Evolutionary conservation across 345 rosid species (phyloP).

Genomic region (Aurinia saxatilis): DNA sequence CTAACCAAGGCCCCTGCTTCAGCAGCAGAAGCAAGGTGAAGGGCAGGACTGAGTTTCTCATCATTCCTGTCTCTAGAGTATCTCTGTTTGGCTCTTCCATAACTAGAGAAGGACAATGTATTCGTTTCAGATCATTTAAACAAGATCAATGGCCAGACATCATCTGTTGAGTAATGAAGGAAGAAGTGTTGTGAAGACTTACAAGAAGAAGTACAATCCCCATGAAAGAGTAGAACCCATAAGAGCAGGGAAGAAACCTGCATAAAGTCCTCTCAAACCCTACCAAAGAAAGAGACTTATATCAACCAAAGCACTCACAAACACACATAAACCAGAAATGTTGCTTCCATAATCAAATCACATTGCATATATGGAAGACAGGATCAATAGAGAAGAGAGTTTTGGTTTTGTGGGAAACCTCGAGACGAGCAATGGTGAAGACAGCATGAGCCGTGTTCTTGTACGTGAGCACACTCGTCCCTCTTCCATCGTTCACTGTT

Average conservation of each 20-base stretch:
- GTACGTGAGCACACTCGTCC: conserved; percentile 55
- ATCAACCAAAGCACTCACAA: too few species aligned
- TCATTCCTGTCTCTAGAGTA: conserved; percentile 51
- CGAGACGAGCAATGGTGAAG: conserved; percentile 62
- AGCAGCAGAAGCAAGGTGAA: conserved; percentile 92
- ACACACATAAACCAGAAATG: too few species aligned
- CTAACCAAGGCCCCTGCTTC: conserved; percentile 95
- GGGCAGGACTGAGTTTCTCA: conserved; percentile 53
- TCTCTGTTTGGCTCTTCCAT: conserved; percentile 81
- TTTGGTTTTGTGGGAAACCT: conserved; percentile 46
- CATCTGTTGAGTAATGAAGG: too few species aligned
- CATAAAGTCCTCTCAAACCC: conserved; percentile 87
- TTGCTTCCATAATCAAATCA: too few species aligned
- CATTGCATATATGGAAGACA: neutral
- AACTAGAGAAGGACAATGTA: conserved; percentile 35
- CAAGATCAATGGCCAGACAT: neutral
- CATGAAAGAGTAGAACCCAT: conserved; percentile 80
- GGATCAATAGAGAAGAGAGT: neutral
- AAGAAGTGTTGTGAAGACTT: conserved; percentile 23
- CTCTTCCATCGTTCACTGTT: conserved; percentile 76
- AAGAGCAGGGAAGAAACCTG: conserved; percentile 84
- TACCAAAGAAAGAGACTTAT: conserved; percentile 28
- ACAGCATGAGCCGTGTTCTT: conserved; percentile 78
- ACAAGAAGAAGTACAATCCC: conserved; percentile 95
- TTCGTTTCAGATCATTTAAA: neutral